phyloP scores from a whole-genome alignment of 257 asterid genomes.

The Nicotiana tomentosiformis region DNA sequence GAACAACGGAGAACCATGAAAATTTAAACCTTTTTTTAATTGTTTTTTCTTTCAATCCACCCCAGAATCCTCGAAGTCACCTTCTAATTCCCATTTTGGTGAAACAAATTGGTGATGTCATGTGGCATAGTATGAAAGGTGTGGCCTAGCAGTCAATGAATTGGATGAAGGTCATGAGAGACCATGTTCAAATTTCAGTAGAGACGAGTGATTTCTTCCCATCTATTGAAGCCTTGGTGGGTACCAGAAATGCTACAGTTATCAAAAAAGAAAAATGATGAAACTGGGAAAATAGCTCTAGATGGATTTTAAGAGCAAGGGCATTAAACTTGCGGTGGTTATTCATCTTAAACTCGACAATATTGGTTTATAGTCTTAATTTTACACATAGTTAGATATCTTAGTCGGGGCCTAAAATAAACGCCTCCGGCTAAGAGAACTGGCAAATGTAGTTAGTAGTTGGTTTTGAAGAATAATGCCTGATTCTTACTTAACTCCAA shows the following conservation, averaged over 20 bases:
- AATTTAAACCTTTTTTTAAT: background rate
- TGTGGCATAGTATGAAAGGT: background rate
- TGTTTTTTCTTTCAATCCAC: background rate
- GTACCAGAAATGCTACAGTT: too few species aligned
- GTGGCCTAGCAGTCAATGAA: background rate
- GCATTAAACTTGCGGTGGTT: too few species aligned
- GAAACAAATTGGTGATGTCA: background rate
- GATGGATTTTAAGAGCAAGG: too few species aligned
- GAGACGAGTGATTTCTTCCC: background rate
- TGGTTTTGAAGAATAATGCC: too few species aligned
- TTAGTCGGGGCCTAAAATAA: background rate
- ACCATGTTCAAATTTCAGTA: background rate
- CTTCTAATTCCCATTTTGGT: background rate
- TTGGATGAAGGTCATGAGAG: background rate
- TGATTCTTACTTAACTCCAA: background rate
- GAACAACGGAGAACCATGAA: background rate
- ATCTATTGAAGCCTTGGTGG: background rate
- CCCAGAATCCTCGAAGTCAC: background rate
- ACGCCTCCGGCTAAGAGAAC: too few species aligned
- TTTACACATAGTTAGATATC: background rate
- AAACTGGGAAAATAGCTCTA: too few species aligned
- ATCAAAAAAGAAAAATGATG: too few species aligned
- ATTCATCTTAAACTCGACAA: too few species aligned
- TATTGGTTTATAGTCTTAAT: background rate
- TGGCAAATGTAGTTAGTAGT: too few species aligned